Percentiles rank a stretch among this genome's conserved stretches.
These are phyloP conservation scores for Chrysoporthe puriensis DNA, from an alignment of 2,329 filamentous ascomycete species.

Conservation along the genomic window DNA sequence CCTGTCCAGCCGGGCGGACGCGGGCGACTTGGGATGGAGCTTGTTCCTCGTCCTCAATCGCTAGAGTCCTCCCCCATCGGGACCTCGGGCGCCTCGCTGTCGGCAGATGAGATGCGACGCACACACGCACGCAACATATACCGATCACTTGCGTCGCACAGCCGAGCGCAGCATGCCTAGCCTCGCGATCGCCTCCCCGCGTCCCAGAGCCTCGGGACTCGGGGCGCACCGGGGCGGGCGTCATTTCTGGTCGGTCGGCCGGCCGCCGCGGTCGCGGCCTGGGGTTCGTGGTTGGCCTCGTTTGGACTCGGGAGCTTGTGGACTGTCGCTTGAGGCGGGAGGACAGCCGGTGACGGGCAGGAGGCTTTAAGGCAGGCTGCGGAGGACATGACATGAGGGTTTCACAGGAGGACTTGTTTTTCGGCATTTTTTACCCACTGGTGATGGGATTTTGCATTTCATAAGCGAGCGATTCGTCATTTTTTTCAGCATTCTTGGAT, in stretches of 20 bases:
- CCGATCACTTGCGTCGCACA: neutral
- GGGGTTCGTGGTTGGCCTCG: too few species aligned
- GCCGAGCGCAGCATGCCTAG: conserved; percentile 1
- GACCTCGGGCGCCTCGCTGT: neutral
- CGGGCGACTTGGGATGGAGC: neutral
- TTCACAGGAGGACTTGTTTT: neutral
- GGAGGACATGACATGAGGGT: neutral
- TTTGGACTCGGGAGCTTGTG: neutral
- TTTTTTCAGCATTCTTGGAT: neutral
- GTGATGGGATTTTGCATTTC: neutral
- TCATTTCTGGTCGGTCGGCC: neutral
- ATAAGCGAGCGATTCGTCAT: conserved; percentile 4
- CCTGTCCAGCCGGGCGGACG: neutral
- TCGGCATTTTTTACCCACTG: neutral
- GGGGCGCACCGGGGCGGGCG: neutral
- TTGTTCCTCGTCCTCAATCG: neutral
- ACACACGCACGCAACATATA: neutral
- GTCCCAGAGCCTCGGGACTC: conserved; percentile 1
- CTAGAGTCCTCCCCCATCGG: neutral
- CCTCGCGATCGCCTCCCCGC: neutral
- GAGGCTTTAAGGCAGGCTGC: neutral
- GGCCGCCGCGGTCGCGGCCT: neutral
- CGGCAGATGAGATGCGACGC: neutral
- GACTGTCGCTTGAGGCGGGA: neutral
- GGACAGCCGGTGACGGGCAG: too few species aligned